These are phyloP conservation scores for Pseudogymnoascus sp. DNA, from an alignment of 2,329 filamentous ascomycete genomes.

Conservation along the genomic window DNA sequence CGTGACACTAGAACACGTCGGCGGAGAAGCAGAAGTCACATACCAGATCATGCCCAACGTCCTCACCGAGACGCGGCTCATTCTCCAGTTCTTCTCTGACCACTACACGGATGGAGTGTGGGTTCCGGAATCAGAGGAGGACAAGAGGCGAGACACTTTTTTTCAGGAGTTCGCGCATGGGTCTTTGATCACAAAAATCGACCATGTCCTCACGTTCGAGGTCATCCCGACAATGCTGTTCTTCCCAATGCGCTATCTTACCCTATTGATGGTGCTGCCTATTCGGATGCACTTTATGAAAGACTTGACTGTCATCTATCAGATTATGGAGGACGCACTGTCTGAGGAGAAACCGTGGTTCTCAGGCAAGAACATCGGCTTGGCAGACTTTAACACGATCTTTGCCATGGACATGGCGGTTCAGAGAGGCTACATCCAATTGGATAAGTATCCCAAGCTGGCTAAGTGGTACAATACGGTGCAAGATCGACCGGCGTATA, in stretches of 20 bases:
- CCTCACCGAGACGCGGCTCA: conserved; percentile 24
- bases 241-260: conserved; percentile 20
- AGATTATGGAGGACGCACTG: conserved; percentile 24
- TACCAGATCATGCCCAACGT: conserved; percentile 16
- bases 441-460: conserved; percentile 22
- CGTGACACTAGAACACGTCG: conserved; percentile 16
- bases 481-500: conserved; percentile 17
- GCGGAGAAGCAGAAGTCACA: background rate
- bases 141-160: conserved; percentile 21
- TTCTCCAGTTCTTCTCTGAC: conserved; percentile 25
- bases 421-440: conserved; percentile 19
- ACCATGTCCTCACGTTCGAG: conserved; percentile 22
- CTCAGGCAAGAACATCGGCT: conserved; percentile 3
- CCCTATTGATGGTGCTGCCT: conserved; percentile 19
- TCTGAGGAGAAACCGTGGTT: conserved; percentile 26
- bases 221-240: conserved; percentile 19
- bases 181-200: conserved; percentile 17
- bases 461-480: conserved; percentile 20
- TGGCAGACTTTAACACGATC: background rate
- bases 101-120: conserved; percentile 21
- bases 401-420: conserved; percentile 1
- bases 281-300: conserved; percentile 19
- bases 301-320: conserved; percentile 18
- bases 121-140: conserved; percentile 17
- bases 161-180: conserved; percentile 24